Evolutionary conservation across 352 stramenopile genomes (phyloP).

Genomic region (Phytophthora podocarpi): DNA sequence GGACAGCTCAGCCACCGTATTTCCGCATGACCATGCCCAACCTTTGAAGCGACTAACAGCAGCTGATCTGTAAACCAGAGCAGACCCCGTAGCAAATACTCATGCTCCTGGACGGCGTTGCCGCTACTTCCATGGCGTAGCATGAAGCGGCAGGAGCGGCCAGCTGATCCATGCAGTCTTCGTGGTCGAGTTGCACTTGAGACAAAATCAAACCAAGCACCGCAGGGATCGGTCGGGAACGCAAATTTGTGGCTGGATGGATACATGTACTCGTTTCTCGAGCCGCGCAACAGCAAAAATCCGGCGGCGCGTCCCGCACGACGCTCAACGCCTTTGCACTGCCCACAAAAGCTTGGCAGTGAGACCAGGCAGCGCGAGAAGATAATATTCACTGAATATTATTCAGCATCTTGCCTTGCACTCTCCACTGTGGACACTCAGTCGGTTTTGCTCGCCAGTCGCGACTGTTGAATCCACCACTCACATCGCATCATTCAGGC

Average conservation of each 20-base stretch:
- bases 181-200: constrained; percentile 17
- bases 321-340: no score
- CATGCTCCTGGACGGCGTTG: no score
- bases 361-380: neutral
- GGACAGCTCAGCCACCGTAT: neutral
- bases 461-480: constrained; percentile 10
- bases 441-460: neutral
- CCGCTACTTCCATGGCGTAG: no score
- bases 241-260: constrained; percentile 11
- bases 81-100: no score
- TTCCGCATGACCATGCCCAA: neutral
- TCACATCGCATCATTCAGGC: neutral
- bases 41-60: neutral
- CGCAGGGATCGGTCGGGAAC: constrained; percentile 17
- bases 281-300: constrained; percentile 6
- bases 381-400: no score
- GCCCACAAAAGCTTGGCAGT: no score
- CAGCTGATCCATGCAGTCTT: neutral
- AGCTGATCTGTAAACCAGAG: neutral
- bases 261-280: constrained; percentile 18
- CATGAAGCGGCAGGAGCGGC: neutral
- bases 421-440: constrained; percentile 5
- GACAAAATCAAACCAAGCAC: constrained; percentile 13
- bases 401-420: neutral
- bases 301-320: neutral